Evolutionary conservation across 352 stramenopile species (phyloP), one percentile per base, ranked within the genome.

Genomic region (Phytophthora litchii): DNA sequence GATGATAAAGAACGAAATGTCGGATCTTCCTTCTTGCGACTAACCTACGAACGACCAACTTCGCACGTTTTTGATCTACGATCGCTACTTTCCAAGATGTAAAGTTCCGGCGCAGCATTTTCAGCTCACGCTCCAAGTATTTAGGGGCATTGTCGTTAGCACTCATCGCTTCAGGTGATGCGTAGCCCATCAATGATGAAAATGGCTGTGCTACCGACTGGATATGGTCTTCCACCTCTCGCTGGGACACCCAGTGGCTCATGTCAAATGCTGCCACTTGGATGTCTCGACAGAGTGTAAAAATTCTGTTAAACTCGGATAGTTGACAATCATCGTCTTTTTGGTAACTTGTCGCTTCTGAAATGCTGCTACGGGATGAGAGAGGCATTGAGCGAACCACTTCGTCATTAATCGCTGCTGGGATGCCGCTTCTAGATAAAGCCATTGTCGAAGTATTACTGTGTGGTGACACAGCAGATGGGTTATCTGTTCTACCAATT

Each of bases 91-190:
- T 69, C 82, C 82, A 91, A 2, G 44, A 55, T 1, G 55, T 49
- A 13, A 89, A 77, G 42, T 74, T 86, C 5, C 82, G 78, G 11
- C 80, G 78, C 23, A 91, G 57, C 59, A 83, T 77, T 51, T 91
- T 91, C 40, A 91, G 57, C 35, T 91, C 82, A 8, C 76, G 63
- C 49, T 91, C 76, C 40, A 89, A 41, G 46, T 75, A 91, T 20
- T 66, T 61, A 1, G 67, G 67, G 1, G 36, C 12, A 21, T 63
- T 63, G 0, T 54, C 38, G 1, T 49, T 19, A 32, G 19, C 12
- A 11, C 10, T 36, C 8, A 8, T 14, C 0, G 19, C 12, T 8
- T 35, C 35, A 4, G 54, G 54, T 1, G 31, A 60, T 12, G 43
- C 49, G 27, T 65, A 66, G 12, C 41, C 45, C 40, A 60, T 47